Conservation (phyloP, 169 alveolate species). For the Eimeria necatrix region DNA sequence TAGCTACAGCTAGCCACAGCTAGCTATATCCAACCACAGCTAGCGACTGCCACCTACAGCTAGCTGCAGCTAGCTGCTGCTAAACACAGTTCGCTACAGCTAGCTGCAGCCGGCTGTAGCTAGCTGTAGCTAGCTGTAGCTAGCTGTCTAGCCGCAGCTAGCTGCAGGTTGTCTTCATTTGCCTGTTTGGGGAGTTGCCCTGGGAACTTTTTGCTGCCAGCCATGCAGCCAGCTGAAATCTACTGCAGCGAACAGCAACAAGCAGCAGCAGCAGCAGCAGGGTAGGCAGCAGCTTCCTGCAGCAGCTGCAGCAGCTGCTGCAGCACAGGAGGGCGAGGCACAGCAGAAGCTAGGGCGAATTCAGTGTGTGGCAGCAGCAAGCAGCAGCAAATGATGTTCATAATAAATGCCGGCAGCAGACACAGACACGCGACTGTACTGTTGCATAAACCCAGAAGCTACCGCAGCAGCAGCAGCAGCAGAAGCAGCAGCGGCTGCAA, state of each 20-base stretch:
- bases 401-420: neutral
- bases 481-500: neutral
- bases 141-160: neutral
- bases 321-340: neutral
- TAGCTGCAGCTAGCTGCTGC: neutral
- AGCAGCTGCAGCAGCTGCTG: neutral
- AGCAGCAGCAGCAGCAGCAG: neutral
- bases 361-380: neutral
- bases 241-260: neutral
- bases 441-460: neutral
- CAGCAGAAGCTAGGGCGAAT: too few species aligned
- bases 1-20: neutral
- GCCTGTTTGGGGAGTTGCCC: neutral
- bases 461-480: neutral
- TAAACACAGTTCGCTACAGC: neutral
- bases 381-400: neutral
- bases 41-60: too few species aligned
- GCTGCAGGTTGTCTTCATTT: neutral
- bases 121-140: neutral
- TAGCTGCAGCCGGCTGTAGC: neutral
- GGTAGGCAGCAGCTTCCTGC: neutral
- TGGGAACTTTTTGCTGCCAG: neutral
- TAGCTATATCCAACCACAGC: neutral
- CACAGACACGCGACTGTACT: neutral
- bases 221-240: neutral